Base-by-base conservation (phyloP, 192 early-diverging fungal genomes). In the Podila verticillata region DNA sequence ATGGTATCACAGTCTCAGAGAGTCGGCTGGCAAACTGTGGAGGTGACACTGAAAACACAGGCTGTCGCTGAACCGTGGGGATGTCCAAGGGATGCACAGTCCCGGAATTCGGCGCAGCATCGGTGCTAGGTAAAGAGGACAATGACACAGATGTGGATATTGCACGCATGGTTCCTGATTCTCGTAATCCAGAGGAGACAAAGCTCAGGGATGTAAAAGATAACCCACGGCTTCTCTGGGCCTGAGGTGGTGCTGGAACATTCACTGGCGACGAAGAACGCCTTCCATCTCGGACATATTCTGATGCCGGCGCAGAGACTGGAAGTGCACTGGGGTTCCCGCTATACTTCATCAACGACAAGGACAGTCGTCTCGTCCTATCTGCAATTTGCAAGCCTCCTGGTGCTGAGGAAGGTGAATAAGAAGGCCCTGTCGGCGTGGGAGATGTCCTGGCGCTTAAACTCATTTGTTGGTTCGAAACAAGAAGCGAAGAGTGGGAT, bases 11-110 rank as follows among this genome's bases (percentile, higher is more conserved):
- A 22, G 74, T 66, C 39, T 77, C 74, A 2, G 62, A 39, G 9
- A 77, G 48, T 48, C 74, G 56, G 63, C 69, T 72, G 13, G 64
- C 68, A 1, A 71, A 7, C 48, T 71, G 75, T n/a, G 75, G 75
- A 9, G 75, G 75, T 12, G 75, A 79, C 20, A 79, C 75, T 17
- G 75, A 72, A 20, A 79, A 79, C 5, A 69, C 35, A 13, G 58
- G 63, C 12, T 49, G 15, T 22, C 36, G 71, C 31, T 71, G 66
- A 3, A 29, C 57, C 6, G 39, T 29, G 13, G 58, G 48, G 65
- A 72, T 67, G 20, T 71, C 75, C 10, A 79, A 36, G 12, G 75
- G 69, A 62, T 72, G 49, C 1, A 65, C 32, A 17, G 5, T 34
- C 7, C 39, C 62, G 4, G 26, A 15, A 44, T 39, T 56, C 30